Evolutionary conservation across 2,329 filamentous ascomycete species (phyloP).

Genomic region (Pseudocercospora cruenta): DNA sequence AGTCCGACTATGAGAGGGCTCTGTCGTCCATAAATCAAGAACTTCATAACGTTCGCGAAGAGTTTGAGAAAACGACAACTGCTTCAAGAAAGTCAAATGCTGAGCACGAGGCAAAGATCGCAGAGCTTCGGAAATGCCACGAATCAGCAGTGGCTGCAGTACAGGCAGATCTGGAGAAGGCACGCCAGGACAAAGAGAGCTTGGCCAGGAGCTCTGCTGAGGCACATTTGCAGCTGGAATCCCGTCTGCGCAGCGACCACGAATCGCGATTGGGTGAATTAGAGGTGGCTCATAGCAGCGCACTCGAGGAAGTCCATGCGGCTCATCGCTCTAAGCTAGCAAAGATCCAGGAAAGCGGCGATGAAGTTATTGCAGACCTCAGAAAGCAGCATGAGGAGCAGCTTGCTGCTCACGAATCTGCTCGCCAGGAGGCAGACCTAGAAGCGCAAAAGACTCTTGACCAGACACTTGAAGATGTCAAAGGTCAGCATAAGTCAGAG

Average conservation of each 20-base stretch:
- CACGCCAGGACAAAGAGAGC: neutral
- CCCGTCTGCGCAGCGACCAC: no score
- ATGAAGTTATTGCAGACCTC: neutral
- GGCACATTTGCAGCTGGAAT: no score
- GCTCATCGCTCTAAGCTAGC: neutral
- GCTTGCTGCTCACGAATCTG: neutral
- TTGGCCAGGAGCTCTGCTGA: no score
- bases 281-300: no score
- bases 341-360: neutral
- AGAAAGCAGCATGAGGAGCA: neutral
- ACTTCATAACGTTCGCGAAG: neutral
- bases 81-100: neutral
- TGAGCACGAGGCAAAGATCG: constrained; percentile 4
- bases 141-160: neutral
- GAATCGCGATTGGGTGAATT: no score
- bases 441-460: neutral
- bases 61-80: neutral
- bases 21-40: neutral
- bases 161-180: constrained; percentile 1
- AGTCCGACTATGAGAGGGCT: neutral
- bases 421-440: neutral
- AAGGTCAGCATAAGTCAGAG: neutral
- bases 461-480: neutral
- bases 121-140: constrained; percentile 16
- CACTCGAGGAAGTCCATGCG: neutral